phyloP scores from a whole-genome alignment of 371 early-diverging fungal species.

The Circinella minor region DNA sequence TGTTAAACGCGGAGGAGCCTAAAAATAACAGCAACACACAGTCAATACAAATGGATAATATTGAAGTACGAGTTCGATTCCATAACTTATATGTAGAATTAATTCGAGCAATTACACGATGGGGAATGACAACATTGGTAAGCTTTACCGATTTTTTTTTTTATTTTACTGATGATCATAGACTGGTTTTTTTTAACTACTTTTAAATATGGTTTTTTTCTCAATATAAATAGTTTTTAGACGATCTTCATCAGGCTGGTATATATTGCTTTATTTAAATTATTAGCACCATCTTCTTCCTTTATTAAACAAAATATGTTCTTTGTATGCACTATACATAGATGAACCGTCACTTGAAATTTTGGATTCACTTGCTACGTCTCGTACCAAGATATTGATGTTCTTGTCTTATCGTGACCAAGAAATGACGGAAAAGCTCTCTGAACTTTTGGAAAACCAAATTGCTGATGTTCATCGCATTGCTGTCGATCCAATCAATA shows the following conservation, averaged over 20 bases:
- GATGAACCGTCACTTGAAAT: constrained; percentile 50
- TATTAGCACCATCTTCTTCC: neutral
- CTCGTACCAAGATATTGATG: constrained; percentile 35
- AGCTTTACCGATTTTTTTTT: constrained; percentile 8
- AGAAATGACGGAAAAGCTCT: constrained; percentile 26
- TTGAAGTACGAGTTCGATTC: constrained; percentile 42
- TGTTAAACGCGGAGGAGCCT: constrained; percentile 20
- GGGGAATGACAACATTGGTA: constrained; percentile 52
- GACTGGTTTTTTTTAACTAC: no score
- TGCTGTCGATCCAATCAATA: constrained; percentile 32
- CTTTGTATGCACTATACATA: neutral
- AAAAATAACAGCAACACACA: constrained; percentile 12
- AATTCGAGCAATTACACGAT: constrained; percentile 40
- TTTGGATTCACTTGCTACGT: constrained; percentile 36
- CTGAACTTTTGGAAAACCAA: constrained; percentile 27
- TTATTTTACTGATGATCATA: neutral
- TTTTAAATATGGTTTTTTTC: neutral
- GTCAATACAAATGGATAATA: constrained; percentile 38
- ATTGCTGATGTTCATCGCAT: constrained; percentile 28
- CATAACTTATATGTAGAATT: constrained; percentile 48
- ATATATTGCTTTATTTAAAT: neutral
- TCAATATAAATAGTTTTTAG: constrained; percentile 34
- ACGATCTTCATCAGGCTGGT: constrained; percentile 52
- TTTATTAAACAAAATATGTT: neutral
- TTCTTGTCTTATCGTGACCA: constrained; percentile 45